Conservation (phyloP, 1,284 basidiomycete species). For the Cutaneotrichosporon cutaneum region DNA sequence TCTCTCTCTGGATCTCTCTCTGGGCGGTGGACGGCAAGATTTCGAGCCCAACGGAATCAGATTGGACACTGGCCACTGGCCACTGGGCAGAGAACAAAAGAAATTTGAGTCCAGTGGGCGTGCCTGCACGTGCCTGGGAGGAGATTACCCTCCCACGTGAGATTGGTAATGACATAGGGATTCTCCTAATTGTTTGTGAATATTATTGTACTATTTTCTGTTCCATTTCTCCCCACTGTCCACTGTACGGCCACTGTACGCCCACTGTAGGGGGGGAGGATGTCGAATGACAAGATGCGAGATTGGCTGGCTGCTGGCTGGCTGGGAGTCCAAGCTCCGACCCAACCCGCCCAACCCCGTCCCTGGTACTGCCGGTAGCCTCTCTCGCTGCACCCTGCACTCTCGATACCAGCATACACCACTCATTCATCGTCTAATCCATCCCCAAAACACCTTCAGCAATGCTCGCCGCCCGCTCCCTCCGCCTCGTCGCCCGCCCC, state of each 20-base stretch:
- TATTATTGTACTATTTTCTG: neutral
- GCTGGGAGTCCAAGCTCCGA: no score
- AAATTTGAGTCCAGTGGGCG: neutral
- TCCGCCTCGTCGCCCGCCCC: conserved; percentile 39
- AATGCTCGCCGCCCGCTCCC: conserved; percentile 40
- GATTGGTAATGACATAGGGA: no score
- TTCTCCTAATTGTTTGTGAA: neutral
- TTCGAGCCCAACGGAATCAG: neutral
- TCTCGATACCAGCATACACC: neutral
- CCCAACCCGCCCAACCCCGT: neutral
- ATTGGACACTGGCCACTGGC: neutral
- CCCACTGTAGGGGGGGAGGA: no score
- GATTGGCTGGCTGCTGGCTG: conserved; percentile 3
- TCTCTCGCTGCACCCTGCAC: neutral
- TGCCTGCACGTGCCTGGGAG: no score
- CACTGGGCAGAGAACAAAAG: conserved; percentile 1
- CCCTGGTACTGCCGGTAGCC: neutral
- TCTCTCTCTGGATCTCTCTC: no score
- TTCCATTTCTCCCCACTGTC: neutral
- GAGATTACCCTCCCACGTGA: no score
- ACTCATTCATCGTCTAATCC: neutral
- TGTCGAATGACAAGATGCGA: neutral
- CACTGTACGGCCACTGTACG: no score
- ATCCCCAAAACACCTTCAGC: neutral
- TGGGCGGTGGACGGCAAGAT: conserved; percentile 5